phyloP scores from a whole-genome alignment of 2,329 filamentous ascomycete species.

The Fusarium citri region DNA sequence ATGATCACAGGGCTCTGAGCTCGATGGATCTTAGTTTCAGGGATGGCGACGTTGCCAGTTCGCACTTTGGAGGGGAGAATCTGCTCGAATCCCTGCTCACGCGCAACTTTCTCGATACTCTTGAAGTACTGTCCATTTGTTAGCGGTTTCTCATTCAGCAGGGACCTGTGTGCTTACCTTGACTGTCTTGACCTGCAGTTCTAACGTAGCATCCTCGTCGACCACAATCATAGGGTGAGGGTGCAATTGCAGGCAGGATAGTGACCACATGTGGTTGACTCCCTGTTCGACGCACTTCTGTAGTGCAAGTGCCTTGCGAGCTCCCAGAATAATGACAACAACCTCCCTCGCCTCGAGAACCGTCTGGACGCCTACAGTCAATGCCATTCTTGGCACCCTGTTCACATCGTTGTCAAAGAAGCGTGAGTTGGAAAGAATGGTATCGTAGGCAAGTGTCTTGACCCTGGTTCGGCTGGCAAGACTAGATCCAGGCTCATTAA shows the following conservation, averaged over 20 bases:
- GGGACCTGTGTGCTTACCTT: constrained; percentile 55
- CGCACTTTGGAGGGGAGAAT: constrained; percentile 68
- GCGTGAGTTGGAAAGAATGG: constrained; percentile 84
- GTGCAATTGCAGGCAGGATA: constrained; percentile 84
- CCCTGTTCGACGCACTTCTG: constrained; percentile 85
- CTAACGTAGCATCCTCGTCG: constrained; percentile 81
- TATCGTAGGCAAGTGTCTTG: constrained; percentile 89
- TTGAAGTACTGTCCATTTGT: constrained; percentile 69
- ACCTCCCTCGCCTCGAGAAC: constrained; percentile 85
- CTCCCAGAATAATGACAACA: constrained; percentile 83
- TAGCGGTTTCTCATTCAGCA: not conserved
- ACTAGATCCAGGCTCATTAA: constrained; percentile 89
- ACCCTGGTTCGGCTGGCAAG: constrained; percentile 82
- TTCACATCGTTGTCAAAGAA: constrained; percentile 82
- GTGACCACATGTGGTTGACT: constrained; percentile 91
- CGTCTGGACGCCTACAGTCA: constrained; percentile 87
- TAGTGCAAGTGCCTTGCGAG: constrained; percentile 82
- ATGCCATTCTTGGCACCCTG: constrained; percentile 82
- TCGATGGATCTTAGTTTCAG: constrained; percentile 57
- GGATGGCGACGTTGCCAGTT: constrained; percentile 59
- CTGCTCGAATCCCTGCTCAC: constrained; percentile 67
- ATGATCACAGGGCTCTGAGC: constrained; percentile 60
- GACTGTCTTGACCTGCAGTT: constrained; percentile 80
- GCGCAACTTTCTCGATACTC: constrained; percentile 74
- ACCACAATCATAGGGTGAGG: constrained; percentile 85